phyloP scores from a whole-genome alignment of 2,329 filamentous ascomycete genomes.

The Aspergillus japonicus region DNA sequence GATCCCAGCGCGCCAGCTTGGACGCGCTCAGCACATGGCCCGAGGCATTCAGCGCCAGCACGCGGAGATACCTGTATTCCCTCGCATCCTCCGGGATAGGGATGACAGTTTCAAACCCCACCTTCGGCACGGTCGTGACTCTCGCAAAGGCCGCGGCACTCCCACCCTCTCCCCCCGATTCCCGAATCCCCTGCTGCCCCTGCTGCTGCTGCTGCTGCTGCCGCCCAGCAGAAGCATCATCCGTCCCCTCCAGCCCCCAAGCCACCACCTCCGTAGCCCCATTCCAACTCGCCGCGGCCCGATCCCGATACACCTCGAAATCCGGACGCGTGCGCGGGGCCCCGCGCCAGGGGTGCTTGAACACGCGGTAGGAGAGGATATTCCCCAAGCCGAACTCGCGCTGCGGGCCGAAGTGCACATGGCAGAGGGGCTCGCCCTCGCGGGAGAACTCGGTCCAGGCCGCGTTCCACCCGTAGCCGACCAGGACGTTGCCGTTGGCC shows the following conservation, averaged over 20 bases:
- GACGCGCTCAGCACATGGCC: constrained; percentile 23
- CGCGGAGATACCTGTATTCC: constrained; percentile 18
- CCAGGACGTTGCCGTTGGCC: constrained; percentile 45
- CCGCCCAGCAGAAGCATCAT: background rate
- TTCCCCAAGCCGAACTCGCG: constrained; percentile 34
- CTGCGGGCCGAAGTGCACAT: constrained; percentile 48
- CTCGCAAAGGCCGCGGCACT: constrained; percentile 16
- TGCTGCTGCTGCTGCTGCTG: too few species aligned
- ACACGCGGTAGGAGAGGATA: constrained; percentile 53
- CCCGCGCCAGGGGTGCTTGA: constrained; percentile 55
- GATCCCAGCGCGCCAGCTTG: constrained; percentile 21
- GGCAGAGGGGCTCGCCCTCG: constrained; percentile 49
- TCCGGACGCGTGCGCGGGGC: constrained; percentile 42
- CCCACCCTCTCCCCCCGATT: background rate
- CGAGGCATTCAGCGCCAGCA: constrained; percentile 22
- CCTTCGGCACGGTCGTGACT: constrained; percentile 23
- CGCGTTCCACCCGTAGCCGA: constrained; percentile 52
- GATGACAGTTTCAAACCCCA: constrained; percentile 31
- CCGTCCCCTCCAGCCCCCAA: constrained; percentile 29
- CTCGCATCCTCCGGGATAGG: constrained; percentile 17
- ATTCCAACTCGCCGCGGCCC: constrained; percentile 35
- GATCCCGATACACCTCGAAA: constrained; percentile 20
- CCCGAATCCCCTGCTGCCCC: too few species aligned
- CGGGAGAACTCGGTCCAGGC: constrained; percentile 54
- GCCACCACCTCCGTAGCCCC: constrained; percentile 36